These are phyloP conservation scores for Aegle marmelos DNA, from an alignment of 345 rosid genomes.

Conservation along the genomic window DNA sequence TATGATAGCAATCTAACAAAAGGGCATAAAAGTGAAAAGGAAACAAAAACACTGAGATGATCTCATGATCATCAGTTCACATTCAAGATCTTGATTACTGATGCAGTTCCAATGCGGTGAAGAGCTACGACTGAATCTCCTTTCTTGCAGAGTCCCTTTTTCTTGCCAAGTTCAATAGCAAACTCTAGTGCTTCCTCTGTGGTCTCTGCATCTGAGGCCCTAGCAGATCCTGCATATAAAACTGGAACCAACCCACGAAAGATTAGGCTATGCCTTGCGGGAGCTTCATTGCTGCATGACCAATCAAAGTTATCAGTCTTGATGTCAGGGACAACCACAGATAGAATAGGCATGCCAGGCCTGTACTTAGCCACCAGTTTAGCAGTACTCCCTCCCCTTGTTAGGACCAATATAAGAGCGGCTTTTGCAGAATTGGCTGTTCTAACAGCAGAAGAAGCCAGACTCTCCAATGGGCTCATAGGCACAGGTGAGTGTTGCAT, in stretches of 20 bases:
- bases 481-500: slow-evolving; percentile 88
- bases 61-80: slow-evolving; percentile 41
- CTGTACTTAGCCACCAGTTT: slow-evolving; percentile 95
- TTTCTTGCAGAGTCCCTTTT: slow-evolving; percentile 58
- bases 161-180: slow-evolving; percentile 66
- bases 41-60: background rate
- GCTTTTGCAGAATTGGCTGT: slow-evolving; percentile 88
- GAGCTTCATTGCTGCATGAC: slow-evolving; percentile 87
- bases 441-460: slow-evolving; percentile 90
- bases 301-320: slow-evolving; percentile 84
- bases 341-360: slow-evolving; percentile 85
- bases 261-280: slow-evolving; percentile 91
- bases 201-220: slow-evolving; percentile 84
- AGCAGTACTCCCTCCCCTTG: slow-evolving; percentile 96
- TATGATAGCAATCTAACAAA: background rate
- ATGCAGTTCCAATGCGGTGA: slow-evolving; percentile 86
- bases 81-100: slow-evolving; percentile 88
- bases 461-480: slow-evolving; percentile 91
- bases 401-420: slow-evolving; percentile 75
- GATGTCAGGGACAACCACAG: slow-evolving; percentile 88
- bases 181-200: slow-evolving; percentile 92
- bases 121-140: slow-evolving; percentile 93
- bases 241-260: slow-evolving; percentile 84
- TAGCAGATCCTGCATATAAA: slow-evolving; percentile 84
- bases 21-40: background rate